Percentiles rank a stretch among this genome's conserved stretches.
These are phyloP conservation scores for Trichopus zeylanicus DNA, from an alignment of 116 monocot genomes.

Conservation along the genomic window DNA sequence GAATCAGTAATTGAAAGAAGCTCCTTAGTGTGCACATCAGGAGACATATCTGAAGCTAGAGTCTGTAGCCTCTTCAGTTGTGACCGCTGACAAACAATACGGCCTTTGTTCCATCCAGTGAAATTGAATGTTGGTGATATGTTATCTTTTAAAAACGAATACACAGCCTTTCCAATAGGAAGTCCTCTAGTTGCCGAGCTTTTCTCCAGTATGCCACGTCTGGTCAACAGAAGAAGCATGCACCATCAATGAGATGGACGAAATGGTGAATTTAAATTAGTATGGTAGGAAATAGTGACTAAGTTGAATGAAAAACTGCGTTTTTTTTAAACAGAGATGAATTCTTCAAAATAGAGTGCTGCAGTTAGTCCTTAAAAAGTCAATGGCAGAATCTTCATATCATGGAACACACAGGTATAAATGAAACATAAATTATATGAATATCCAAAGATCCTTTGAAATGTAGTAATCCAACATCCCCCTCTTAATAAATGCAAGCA, in stretches of 20 bases:
- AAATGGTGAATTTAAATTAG: neutral
- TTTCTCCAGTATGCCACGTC: constrained; percentile 89
- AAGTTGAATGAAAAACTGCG: neutral
- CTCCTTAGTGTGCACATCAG: constrained; percentile 14
- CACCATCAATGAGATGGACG: neutral
- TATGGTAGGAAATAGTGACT: neutral
- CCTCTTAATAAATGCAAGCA: too few species aligned
- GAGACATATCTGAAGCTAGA: constrained; percentile 13
- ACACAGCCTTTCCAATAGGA: constrained; percentile 62
- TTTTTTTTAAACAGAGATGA: too few species aligned
- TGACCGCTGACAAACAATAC: constrained; percentile 59
- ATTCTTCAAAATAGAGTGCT: too few species aligned
- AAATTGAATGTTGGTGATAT: constrained; percentile 63
- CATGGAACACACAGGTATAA: too few species aligned
- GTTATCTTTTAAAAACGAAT: constrained; percentile 59
- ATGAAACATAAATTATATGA: too few species aligned
- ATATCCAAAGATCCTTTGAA: too few species aligned
- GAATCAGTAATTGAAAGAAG: constrained; percentile 40
- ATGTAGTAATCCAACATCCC: too few species aligned
- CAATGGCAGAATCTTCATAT: too few species aligned
- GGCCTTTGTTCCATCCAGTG: constrained; percentile 87
- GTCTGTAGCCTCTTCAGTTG: constrained; percentile 59
- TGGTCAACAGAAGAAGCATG: constrained; percentile 20
- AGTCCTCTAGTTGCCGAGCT: constrained; percentile 38
- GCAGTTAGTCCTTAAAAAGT: too few species aligned